phyloP scores from a whole-genome alignment of 495 filamentous ascomycete species.

The Aspergillus saccharolyticus region DNA sequence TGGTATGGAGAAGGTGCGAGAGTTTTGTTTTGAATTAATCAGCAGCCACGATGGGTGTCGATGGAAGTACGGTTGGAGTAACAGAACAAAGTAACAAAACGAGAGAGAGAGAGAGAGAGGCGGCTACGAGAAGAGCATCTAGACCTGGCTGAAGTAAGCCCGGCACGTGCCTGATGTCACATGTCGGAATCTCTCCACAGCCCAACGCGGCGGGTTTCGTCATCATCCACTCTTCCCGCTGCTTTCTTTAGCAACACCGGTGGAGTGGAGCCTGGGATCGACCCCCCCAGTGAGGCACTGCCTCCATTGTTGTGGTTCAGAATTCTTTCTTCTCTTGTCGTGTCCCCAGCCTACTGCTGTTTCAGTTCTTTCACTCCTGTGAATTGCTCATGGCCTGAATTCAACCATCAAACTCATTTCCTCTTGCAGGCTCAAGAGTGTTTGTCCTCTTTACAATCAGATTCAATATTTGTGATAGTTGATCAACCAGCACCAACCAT shows the following conservation, averaged over 20 bases:
- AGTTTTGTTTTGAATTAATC: not conserved
- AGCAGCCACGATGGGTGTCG: not conserved
- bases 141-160: not conserved
- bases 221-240: conserved; percentile 5
- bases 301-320: not conserved
- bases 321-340: not conserved
- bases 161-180: not conserved
- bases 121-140: no score
- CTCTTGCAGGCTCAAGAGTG: not conserved
- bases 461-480: not conserved
- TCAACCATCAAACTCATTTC: not conserved
- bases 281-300: conserved; percentile 12
- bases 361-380: not conserved
- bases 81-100: not conserved
- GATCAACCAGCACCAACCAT: not conserved
- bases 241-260: conserved; percentile 23
- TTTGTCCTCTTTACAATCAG: not conserved
- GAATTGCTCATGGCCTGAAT: not conserved
- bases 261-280: conserved; percentile 13
- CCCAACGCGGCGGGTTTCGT: conserved; percentile 4
- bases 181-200: not conserved
- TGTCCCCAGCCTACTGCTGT: not conserved
- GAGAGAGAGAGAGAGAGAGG: no score
- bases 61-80: not conserved
- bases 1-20: not conserved